Percentiles rank a stretch among this genome's conserved stretches.
Conservation (phyloP, 495 filamentous ascomycete genomes). For the Collariella sp. region DNA sequence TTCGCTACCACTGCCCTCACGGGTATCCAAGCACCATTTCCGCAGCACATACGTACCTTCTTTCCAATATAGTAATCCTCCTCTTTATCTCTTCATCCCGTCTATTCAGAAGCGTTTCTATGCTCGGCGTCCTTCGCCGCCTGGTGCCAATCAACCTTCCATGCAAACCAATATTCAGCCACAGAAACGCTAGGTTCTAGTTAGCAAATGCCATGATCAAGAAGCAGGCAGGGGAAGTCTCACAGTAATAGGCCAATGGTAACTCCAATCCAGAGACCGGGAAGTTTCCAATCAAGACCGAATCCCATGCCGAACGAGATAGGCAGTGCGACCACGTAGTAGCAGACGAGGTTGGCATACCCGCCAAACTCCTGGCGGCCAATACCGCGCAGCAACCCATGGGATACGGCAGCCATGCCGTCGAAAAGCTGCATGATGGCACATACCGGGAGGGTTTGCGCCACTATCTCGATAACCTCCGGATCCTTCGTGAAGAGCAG, state of each 20-base stretch:
- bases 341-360: constrained; percentile 74
- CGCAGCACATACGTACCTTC: too few relatives aligned
- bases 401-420: constrained; percentile 63
- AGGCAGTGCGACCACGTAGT: constrained; percentile 79
- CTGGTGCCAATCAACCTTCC: constrained; percentile 58
- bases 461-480: constrained; percentile 69
- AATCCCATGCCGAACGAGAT: constrained; percentile 72
- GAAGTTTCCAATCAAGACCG: constrained; percentile 59
- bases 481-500: constrained; percentile 70
- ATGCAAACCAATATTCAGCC: constrained; percentile 61
- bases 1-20: neutral
- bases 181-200: constrained; percentile 42
- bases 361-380: constrained; percentile 83
- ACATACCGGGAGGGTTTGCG: constrained; percentile 63
- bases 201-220: constrained; percentile 9
- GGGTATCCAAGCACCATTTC: too few relatives aligned
- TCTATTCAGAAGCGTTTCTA: constrained; percentile 54
- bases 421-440: constrained; percentile 88
- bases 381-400: constrained; percentile 75
- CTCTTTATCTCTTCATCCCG: neutral
- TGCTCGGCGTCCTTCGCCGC: constrained; percentile 63
- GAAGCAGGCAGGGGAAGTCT: constrained; percentile 17
- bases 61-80: too few relatives aligned
- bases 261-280: constrained; percentile 77
- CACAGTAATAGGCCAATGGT: constrained; percentile 56